phyloP scores from a whole-genome alignment of 1,284 basidiomycete species.

The Leccinum solheimii region DNA sequence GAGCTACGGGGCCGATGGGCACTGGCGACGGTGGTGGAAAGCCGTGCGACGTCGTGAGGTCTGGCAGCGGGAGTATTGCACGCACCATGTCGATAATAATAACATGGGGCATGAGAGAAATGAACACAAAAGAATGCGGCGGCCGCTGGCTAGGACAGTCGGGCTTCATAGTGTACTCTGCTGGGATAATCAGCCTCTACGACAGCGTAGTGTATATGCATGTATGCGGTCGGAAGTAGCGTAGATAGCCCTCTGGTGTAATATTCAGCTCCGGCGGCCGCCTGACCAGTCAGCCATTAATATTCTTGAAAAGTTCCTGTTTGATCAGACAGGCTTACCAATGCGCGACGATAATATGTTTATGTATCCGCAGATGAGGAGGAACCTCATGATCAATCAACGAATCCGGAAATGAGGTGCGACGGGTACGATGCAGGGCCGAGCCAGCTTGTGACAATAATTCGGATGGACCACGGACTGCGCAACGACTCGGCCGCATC shows the following conservation, averaged over 20 bases:
- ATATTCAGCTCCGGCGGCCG: neutral
- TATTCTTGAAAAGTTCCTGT: neutral
- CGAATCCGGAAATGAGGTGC: neutral
- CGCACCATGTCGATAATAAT: constrained; percentile 12
- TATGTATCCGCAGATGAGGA: neutral
- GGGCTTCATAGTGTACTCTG: neutral
- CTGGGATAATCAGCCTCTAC: neutral
- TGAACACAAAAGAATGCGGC: neutral
- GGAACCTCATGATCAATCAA: neutral
- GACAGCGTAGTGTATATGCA: neutral
- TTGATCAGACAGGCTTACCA: neutral
- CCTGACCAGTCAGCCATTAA: neutral
- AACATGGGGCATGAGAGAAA: constrained; percentile 8
- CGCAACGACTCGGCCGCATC: neutral
- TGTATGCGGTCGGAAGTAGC: neutral
- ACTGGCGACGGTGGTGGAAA: neutral
- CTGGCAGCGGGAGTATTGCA: neutral
- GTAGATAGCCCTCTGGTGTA: neutral
- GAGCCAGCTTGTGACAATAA: neutral
- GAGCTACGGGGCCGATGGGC: neutral
- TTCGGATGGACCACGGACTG: neutral
- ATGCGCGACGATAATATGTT: neutral
- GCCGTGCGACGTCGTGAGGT: neutral
- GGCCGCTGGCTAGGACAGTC: neutral
- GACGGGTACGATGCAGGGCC: neutral